Evolutionary conservation across 2,329 filamentous ascomycete genomes (phyloP).

Genomic region (Curvularia sp.): DNA sequence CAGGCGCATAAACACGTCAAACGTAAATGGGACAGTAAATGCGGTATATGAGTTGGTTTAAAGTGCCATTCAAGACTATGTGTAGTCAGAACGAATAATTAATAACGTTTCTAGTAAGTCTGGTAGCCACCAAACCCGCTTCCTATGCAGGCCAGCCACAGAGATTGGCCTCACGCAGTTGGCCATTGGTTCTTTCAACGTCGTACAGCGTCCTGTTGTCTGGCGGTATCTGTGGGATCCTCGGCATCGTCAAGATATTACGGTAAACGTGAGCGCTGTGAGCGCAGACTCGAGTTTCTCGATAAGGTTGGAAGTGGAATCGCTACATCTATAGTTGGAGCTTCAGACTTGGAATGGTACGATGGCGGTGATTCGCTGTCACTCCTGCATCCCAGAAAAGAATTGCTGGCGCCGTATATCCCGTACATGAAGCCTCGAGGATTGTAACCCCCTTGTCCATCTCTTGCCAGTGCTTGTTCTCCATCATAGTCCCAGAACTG

Average conservation of each 20-base stretch:
- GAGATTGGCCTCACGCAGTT: background rate
- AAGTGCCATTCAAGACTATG: background rate
- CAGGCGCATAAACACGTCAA: background rate
- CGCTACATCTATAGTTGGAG: conserved; percentile 24
- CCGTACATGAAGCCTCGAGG: conserved; percentile 43
- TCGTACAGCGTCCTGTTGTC: background rate
- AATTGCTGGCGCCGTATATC: conserved; percentile 27
- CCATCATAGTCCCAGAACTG: conserved; percentile 34
- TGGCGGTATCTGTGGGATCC: background rate
- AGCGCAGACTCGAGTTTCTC: conserved; percentile 44
- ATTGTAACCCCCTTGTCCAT: conserved; percentile 46
- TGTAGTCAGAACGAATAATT: background rate
- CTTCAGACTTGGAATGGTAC: conserved; percentile 55
- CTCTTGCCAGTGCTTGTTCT: conserved; percentile 46
- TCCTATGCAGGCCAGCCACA: background rate
- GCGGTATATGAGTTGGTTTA: background rate
- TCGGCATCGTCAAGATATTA: conserved; percentile 41
- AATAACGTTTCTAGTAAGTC: background rate
- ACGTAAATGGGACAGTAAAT: background rate
- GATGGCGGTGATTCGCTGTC: conserved; percentile 72
- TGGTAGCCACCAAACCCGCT: background rate
- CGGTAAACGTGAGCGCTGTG: conserved; percentile 45
- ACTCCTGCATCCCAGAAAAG: conserved; percentile 39
- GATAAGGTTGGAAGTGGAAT: conserved; percentile 52
- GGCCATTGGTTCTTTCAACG: background rate